Conservation (phyloP, 805 yeast genomes). For the Dipodascus albidus region DNA sequence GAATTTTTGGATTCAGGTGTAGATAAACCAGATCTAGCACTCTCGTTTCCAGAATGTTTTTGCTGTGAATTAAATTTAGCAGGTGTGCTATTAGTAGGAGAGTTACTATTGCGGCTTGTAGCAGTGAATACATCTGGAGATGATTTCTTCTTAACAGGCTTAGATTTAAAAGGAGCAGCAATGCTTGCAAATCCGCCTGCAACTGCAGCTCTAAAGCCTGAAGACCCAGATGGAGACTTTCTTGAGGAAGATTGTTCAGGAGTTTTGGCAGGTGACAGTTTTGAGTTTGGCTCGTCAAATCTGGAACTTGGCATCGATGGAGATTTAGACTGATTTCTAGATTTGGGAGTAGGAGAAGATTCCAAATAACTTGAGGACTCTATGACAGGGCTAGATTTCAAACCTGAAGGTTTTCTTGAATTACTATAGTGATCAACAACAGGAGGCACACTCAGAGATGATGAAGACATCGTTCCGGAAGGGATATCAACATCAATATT, state of each 20-base stretch:
- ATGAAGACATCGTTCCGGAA: background rate
- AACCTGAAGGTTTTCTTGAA: background rate
- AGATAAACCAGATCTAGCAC: no score
- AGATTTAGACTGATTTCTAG: background rate
- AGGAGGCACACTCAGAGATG: background rate
- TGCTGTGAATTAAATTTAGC: background rate
- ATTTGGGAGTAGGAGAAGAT: background rate
- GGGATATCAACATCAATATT: background rate
- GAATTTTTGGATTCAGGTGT: background rate
- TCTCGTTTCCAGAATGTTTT: background rate
- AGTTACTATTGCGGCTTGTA: background rate
- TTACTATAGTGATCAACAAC: background rate
- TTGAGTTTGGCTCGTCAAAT: background rate
- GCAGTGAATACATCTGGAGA: background rate
- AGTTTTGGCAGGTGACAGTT: background rate
- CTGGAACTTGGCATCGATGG: background rate
- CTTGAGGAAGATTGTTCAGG: background rate
- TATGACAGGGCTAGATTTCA: background rate
- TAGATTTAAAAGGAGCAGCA: background rate
- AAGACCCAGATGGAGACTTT: background rate
- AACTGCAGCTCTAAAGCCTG: background rate
- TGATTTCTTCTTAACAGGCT: background rate
- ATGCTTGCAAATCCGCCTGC: background rate
- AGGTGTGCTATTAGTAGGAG: background rate
- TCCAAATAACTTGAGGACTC: background rate